A percentile compares a stretch with the other conserved stretches of the same genome.
These are phyloP conservation scores for Nitzschia sp. DNA, from an alignment of 108 stramenopile genomes.

Conservation along the genomic window DNA sequence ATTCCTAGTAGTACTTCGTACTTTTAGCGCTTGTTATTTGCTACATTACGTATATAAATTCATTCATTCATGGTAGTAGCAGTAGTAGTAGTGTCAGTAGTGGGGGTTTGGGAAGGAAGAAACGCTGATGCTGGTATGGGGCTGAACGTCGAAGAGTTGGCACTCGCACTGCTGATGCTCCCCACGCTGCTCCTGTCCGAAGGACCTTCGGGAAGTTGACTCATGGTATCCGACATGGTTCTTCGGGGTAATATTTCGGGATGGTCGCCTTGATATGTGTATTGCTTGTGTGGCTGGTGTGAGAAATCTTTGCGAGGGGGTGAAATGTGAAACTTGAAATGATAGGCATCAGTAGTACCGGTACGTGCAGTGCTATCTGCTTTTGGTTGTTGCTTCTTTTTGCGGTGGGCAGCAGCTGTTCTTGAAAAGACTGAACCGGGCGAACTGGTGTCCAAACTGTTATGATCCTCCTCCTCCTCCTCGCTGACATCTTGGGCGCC, in stretches of 20 bases:
- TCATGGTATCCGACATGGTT: background rate
- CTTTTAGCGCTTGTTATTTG: no score
- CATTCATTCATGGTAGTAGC: no score
- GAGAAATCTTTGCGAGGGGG: background rate
- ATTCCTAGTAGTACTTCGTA: no score
- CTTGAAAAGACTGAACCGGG: slow-evolving; percentile 3
- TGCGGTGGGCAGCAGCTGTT: background rate
- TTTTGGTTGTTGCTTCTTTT: background rate
- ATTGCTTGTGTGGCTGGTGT: background rate
- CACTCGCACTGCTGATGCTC: no score
- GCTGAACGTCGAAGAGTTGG: no score
- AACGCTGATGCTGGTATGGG: no score
- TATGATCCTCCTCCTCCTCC: background rate
- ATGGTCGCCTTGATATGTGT: background rate
- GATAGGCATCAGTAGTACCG: background rate
- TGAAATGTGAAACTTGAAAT: background rate
- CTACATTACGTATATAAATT: no score
- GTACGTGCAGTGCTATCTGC: no score
- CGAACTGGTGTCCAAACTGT: background rate
- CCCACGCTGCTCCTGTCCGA: no score
- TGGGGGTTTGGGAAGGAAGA: no score
- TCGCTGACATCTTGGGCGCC: no score
- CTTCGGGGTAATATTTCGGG: background rate
- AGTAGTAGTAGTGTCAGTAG: no score
- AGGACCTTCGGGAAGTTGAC: background rate